These are phyloP conservation scores for Solanum medicagineum DNA, from an alignment of 257 asterid genomes.

Conservation along the genomic window DNA sequence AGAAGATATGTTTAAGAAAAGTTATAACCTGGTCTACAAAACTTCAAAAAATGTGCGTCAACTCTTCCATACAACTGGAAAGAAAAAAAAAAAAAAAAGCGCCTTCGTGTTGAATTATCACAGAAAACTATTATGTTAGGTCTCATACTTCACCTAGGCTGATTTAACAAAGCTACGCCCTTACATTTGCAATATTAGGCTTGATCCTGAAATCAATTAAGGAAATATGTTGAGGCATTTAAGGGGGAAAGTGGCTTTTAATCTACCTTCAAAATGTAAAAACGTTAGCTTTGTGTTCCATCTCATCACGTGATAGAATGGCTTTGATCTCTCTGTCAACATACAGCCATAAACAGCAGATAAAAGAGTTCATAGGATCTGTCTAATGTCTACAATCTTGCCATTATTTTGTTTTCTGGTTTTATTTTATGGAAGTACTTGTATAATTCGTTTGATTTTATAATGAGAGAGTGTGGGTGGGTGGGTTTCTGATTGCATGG, in stretches of 20 bases:
- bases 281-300: neutral
- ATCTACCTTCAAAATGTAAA: neutral
- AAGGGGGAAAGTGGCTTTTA: neutral
- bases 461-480: neutral
- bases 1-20: conserved; percentile 1
- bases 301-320: neutral
- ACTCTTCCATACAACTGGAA: neutral
- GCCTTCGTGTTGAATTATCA: neutral
- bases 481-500: neutral
- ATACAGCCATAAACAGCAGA: neutral
- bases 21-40: neutral
- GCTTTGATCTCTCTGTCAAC: neutral
- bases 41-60: neutral
- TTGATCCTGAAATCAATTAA: neutral
- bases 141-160: neutral
- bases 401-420: neutral
- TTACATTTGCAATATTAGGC: neutral
- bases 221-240: neutral
- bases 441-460: neutral
- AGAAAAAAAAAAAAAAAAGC: neutral
- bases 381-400: neutral
- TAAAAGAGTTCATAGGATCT: neutral
- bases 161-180: neutral
- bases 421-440: neutral
- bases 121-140: neutral